Evolutionary conservation across 2,329 filamentous ascomycete species (phyloP), one percentile per base, ranked within the genome.

Genomic region (Microdochium paspali): DNA sequence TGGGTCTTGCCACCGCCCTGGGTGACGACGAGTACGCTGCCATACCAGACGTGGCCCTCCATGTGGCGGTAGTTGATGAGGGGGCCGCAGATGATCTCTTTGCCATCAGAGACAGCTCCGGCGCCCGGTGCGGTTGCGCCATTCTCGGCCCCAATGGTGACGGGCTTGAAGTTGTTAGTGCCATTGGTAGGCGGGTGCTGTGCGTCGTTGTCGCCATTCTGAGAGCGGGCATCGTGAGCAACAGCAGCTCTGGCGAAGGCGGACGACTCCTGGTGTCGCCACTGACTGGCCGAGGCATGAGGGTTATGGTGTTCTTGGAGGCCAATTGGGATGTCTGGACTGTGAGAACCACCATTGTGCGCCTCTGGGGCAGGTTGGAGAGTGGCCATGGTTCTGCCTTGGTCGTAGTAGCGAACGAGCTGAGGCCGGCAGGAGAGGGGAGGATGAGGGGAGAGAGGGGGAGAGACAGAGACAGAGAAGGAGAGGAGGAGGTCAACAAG

Each of bases 1-100:
- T 79, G 76, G 20, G 71, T 69, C 58, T 79, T 67, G 49, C 76
- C 81, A 23, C 85, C 85, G 4, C 89, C 85, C 46, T 77, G 82
- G 15, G 84, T 86, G 46, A 96, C 89, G 45, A 96, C 70, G 56
- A 96, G 70, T 7, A 95, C 86, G 62, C 89, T 95, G 49, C 91
- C 90, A 57, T 87, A 73, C 90, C 91, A 97, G 35, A 67, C 68
- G 32, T 71, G 71, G 24, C 74, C 76, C 56, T 84, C 79, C 79
- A 85, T 90, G 58, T 79, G 78, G 53, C 84, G 76, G 64, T 90
- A 91, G 66, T 91, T 91, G 52, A 91, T 67, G 53, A 91, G 68
- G 20, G 87, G 87, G 1, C 87, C 87, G 55, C 79, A 84, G 13
- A 85, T 71, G 24, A 90, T 74, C 51, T 86, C 79, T 58, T 69